Conservation (phyloP, 345 rosid species). For the Pistacia vera region DNA sequence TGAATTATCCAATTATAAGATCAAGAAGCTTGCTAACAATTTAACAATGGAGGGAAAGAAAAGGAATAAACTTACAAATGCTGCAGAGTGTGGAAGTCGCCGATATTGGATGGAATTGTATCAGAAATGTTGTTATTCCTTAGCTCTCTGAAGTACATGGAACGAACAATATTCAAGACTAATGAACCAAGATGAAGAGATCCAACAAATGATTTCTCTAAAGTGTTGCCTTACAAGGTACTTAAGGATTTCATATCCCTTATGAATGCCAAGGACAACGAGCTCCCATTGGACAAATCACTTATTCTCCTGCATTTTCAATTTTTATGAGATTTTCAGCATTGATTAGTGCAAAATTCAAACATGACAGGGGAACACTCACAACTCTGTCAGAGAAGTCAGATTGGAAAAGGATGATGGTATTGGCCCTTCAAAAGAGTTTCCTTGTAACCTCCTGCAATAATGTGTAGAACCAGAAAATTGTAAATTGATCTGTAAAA, state of each 20-base stretch:
- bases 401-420: conserved; percentile 61
- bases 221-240: conserved; percentile 41
- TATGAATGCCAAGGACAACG: conserved; percentile 54
- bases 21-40: not conserved
- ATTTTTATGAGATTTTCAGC: conserved; percentile 11
- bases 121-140: conserved; percentile 58
- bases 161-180: conserved; percentile 1
- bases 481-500: not conserved
- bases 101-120: conserved; percentile 58
- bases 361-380: conserved; percentile 26
- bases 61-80: conserved; percentile 49
- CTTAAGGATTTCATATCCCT: conserved; percentile 48
- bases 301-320: conserved; percentile 60
- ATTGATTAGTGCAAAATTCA: not conserved
- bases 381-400: conserved; percentile 55
- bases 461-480: conserved; percentile 12
- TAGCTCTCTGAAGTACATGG: conserved; percentile 40
- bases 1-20: not conserved
- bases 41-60: not conserved
- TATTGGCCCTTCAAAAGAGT: conserved; percentile 63
- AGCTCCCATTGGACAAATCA: conserved; percentile 57
- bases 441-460: conserved; percentile 72
- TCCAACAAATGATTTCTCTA: not conserved
- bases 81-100: conserved; percentile 47
- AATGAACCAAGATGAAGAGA: not conserved